These are phyloP conservation scores for Fraxinus pennsylvanica DNA, from an alignment of 257 asterid species.

Conservation along the genomic window DNA sequence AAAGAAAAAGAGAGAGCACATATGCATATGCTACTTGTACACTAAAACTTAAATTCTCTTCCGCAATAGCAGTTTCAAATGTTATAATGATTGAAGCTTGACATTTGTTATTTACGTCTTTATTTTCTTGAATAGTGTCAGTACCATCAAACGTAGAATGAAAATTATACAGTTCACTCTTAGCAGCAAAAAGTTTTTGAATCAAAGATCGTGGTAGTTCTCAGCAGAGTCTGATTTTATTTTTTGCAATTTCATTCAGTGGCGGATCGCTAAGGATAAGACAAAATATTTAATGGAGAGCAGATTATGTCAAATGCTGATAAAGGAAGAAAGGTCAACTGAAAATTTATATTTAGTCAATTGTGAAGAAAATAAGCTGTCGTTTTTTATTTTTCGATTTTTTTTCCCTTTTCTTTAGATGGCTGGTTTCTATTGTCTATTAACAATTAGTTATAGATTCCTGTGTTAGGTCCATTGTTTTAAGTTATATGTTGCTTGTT, in stretches of 20 bases:
- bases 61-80: neutral
- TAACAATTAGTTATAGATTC: constrained; percentile 20
- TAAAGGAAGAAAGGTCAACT: neutral
- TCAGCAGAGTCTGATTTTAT: constrained; percentile 17
- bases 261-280: constrained; percentile 33
- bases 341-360: neutral
- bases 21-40: neutral
- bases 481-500: neutral
- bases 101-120: neutral
- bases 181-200: neutral
- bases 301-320: neutral
- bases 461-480: neutral
- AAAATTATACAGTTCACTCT: neutral
- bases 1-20: neutral
- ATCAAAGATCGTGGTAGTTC: neutral
- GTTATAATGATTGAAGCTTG: neutral
- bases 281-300: neutral
- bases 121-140: neutral
- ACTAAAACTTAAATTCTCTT: neutral
- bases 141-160: neutral
- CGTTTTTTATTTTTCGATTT: constrained; percentile 9
- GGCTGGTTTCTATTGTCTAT: constrained; percentile 1
- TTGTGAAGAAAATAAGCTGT: neutral
- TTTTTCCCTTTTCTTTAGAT: constrained; percentile 16
- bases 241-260: neutral